Conservation (phyloP, 2,329 filamentous ascomycete genomes). For the Aspergillus brasiliensis region DNA sequence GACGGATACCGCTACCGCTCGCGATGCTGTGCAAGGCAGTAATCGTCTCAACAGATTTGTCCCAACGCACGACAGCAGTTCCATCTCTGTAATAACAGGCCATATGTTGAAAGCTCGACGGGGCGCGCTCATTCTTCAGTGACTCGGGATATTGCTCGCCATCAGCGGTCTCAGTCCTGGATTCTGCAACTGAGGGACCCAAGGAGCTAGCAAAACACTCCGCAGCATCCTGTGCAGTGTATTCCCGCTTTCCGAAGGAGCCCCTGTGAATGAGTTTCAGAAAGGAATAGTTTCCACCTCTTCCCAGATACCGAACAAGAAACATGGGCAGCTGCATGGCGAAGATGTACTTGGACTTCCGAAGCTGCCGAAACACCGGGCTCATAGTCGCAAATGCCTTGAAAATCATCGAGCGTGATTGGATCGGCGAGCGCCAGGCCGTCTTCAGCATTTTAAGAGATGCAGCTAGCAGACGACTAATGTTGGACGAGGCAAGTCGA, state of each 20-base stretch:
- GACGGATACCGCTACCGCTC: slow-evolving; percentile 30
- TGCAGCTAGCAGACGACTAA: slow-evolving; percentile 42
- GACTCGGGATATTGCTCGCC: slow-evolving; percentile 44
- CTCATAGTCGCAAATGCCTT: slow-evolving; percentile 47
- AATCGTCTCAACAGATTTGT: slow-evolving; percentile 54
- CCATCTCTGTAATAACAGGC: slow-evolving; percentile 58
- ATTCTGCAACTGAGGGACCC: slow-evolving; percentile 54
- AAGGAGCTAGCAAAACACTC: slow-evolving; percentile 54
- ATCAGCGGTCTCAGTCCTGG: slow-evolving; percentile 34
- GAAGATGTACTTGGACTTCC: slow-evolving; percentile 58
- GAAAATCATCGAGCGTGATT: slow-evolving; percentile 48
- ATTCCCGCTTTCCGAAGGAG: slow-evolving; percentile 38
- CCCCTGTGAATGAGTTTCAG: slow-evolving; percentile 46
- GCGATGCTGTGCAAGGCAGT: slow-evolving; percentile 50
- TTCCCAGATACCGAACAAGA: slow-evolving; percentile 48
- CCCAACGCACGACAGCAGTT: slow-evolving; percentile 50
- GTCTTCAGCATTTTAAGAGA: slow-evolving; percentile 55
- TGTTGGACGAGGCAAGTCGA: slow-evolving; percentile 46
- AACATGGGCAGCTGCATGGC: slow-evolving; percentile 54
- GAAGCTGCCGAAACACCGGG: slow-evolving; percentile 53
- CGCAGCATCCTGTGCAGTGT: slow-evolving; percentile 40
- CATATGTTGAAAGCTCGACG: slow-evolving; percentile 54
- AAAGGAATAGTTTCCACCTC: slow-evolving; percentile 54
- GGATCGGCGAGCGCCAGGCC: slow-evolving; percentile 47
- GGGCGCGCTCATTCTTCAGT: slow-evolving; percentile 42